Evolutionary conservation across 768 basidiomycete genomes (phyloP), one percentile per base, ranked within the genome.

Genomic region (Termitomyces sp.): DNA sequence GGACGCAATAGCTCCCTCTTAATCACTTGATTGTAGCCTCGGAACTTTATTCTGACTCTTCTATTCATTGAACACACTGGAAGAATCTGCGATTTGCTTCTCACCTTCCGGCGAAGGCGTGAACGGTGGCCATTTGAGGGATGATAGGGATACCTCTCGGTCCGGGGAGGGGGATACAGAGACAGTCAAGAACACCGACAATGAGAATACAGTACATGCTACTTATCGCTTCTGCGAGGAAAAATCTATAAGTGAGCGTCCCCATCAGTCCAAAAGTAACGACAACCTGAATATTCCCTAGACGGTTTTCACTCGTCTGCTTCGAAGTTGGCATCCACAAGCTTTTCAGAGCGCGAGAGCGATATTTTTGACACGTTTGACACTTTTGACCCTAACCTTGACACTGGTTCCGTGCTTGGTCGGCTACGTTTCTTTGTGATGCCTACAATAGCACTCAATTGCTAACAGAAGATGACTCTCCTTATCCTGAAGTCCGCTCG

Each of bases 401-500:
- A 73, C 60, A 65, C 66, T 44, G 65, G 62, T 42, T 70, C 70
- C 16, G 59, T 69, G 26, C 58, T 65, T 42, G 60, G 63, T 61
- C 37, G 20, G 44, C 44, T 20, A 16, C 20, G 31, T 54, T 49
- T 59, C 13, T 48, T 6, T n/a, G 5, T 36, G 29, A 20, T 54
- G 1, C 37, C 51, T 24, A 10, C 6, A 13, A 48, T 6, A 36
- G 44, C 34, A 37, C 44, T 51, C 20, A 41, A 51, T 18, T 28
- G 56, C 58, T 28, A 29, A 37, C 62, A 75, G 76, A 70, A 64
- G 87, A 92, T 62, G 91, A 92, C 68, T 91, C 89, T 3, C 91
- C 91, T 4, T 93, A 93, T 66, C 88, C 88, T 6, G 91, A 93
- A 68, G 89, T 90, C 13, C 82, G 88, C 46, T 84, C 86, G 8